Conservation (phyloP, 768 basidiomycete genomes). For the Tephrocybe rancida region DNA sequence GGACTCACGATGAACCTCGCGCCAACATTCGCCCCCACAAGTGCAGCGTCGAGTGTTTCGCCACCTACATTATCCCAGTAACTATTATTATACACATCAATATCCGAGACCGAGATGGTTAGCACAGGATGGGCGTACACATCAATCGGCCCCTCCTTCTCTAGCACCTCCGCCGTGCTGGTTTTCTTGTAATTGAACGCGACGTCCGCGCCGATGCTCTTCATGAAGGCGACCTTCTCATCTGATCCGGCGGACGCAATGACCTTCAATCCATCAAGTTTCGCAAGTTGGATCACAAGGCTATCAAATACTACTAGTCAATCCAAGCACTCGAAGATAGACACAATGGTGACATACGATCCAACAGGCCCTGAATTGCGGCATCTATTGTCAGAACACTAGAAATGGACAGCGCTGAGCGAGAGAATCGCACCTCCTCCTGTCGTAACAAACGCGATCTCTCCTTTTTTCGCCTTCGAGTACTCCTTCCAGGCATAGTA, state of each 20-base stretch:
- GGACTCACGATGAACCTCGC: slow-evolving; percentile 54
- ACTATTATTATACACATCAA: slow-evolving; percentile 20
- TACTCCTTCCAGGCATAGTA: slow-evolving; percentile 43
- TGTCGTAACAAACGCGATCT: slow-evolving; percentile 41
- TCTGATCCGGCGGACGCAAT: slow-evolving; percentile 74
- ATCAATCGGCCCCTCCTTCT: slow-evolving; percentile 53
- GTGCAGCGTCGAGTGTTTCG: slow-evolving; percentile 56
- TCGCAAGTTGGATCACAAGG: slow-evolving; percentile 53
- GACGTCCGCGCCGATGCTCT: slow-evolving; percentile 65
- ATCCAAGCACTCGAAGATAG: not conserved
- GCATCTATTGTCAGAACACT: slow-evolving; percentile 11
- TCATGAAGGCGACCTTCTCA: slow-evolving; percentile 69
- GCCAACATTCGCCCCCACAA: slow-evolving; percentile 42
- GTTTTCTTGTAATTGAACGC: slow-evolving; percentile 77
- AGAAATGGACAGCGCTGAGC: not conserved
- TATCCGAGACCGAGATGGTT: too few species aligned
- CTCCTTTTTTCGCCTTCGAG: slow-evolving; percentile 41
- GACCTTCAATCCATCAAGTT: slow-evolving; percentile 58
- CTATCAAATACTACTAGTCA: slow-evolving; percentile 24
- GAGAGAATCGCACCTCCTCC: slow-evolving; percentile 32
- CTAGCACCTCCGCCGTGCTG: slow-evolving; percentile 50
- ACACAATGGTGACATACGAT: slow-evolving; percentile 8
- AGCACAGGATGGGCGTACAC: slow-evolving; percentile 28
- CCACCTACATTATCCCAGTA: slow-evolving; percentile 67
- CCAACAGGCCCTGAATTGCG: slow-evolving; percentile 47